Conservation (phyloP, 169 alveolate genomes). For the Plasmodium inui region DNA sequence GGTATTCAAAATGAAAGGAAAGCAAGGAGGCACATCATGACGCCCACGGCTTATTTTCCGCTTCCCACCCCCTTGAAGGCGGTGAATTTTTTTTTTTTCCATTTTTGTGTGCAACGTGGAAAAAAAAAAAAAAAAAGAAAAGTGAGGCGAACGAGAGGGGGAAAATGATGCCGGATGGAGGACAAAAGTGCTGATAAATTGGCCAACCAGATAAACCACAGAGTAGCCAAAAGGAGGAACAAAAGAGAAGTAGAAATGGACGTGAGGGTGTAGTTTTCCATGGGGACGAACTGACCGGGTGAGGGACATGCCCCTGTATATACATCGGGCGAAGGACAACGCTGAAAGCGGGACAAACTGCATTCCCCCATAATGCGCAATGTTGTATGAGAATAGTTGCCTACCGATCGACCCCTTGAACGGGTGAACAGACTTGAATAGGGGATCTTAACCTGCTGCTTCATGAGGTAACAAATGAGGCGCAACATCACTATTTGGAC, state of each 20-base stretch:
- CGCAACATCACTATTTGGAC: neutral
- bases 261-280: neutral
- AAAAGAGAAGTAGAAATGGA: neutral
- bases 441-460: neutral
- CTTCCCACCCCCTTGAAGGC: neutral
- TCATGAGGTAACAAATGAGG: neutral
- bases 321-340: too few relatives aligned
- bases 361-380: neutral
- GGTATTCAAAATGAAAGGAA: neutral
- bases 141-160: neutral
- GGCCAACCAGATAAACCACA: neutral
- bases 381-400: neutral
- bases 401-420: neutral
- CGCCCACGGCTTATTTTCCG: conserved; percentile 14
- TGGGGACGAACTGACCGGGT: neutral
- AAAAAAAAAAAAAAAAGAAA: conserved; percentile 6
- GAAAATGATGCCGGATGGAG: neutral
- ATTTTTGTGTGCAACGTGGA: neutral
- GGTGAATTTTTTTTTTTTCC: neutral
- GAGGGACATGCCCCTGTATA: too few relatives aligned
- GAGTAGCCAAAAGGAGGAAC: neutral
- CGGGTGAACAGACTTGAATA: too few relatives aligned
- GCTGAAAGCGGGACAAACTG: neutral
- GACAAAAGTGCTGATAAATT: neutral
- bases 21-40: neutral